Conservation (phyloP, 140 eudicot genomes). For the Ambrosia hybrid region DNA sequence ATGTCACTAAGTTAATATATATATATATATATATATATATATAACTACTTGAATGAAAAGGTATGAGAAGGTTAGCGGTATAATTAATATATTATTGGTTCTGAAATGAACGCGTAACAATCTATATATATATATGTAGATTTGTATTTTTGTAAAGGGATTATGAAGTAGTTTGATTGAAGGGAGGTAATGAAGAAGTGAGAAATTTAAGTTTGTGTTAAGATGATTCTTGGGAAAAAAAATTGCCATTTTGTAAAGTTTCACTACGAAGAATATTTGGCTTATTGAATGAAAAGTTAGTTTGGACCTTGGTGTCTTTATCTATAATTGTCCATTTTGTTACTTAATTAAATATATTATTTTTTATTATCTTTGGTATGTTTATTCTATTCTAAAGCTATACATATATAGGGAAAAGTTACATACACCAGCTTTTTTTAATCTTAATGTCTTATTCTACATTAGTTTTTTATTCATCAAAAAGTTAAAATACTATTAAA, state of each 20-base stretch:
- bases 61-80: slow-evolving; percentile 11
- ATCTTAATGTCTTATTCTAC: too few species aligned
- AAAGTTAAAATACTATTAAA: too few species aligned
- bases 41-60: background rate
- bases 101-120: too few species aligned
- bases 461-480: too few species aligned
- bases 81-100: too few species aligned
- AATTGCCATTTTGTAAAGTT: slow-evolving; percentile 33
- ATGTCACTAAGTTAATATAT: slow-evolving; percentile 6
- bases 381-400: background rate
- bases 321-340: slow-evolving; percentile 3
- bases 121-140: background rate
- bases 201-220: background rate
- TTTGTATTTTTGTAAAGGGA: too few species aligned
- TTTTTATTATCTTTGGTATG: background rate
- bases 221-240: too few species aligned
- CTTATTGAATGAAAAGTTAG: slow-evolving; percentile 19
- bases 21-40: background rate
- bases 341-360: background rate
- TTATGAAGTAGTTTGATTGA: slow-evolving; percentile 11
- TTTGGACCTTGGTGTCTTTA: slow-evolving; percentile 21
- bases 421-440: too few species aligned
- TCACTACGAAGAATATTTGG: slow-evolving; percentile 3
- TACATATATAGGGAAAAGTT: too few species aligned
- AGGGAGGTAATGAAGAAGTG: slow-evolving; percentile 11